Base-by-base conservation (phyloP, 768 basidiomycete species). In the Amanita pseudoporphyria region DNA sequence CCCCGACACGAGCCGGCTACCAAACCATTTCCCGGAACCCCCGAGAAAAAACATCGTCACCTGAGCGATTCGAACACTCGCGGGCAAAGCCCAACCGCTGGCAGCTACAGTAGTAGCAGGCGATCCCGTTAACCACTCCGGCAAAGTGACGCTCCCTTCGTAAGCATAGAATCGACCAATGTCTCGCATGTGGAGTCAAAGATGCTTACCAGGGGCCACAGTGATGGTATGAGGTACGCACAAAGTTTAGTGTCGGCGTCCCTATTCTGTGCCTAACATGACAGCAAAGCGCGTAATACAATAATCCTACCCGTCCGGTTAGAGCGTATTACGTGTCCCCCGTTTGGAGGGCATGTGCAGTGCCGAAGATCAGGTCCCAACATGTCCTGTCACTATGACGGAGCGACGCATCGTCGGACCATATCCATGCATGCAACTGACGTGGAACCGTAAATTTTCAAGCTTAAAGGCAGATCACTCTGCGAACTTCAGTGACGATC, bases 51-150 rank as follows among this genome's bases (percentile, higher is more conserved):
- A 60, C 55, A 54, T 49, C 60, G 61, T 62, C 61, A 64, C 63
- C 63, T 62, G 62, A 59, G 62, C 60, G 62, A 62, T 62, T 63
- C 61, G 62, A 63, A 65, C 62, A 62, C 61, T 61, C 60, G 60
- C 63, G 58, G 57, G 53, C 60, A 62, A 62, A 58, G 58, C 54
- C 57, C 58, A 58, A 60, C 58, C 59, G 57, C 58, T 60, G 16
- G 36, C 31, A 50, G 41, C 49, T 43, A 43, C 21, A 30, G 24
- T 42, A 46, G 42, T 52, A 52, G 47, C 53, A 54, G 43, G 51
- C 36, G 52, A 53, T 51, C 58, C 59, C 59, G 59, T 60, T 58
- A 58, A 60, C 59, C 60, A 61, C 58, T 59, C 58, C 58, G 58
- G 58, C 58, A 59, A 57, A 58, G 58, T 59, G 58, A 59, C 59